Evolutionary conservation across 2,329 filamentous ascomycete genomes (phyloP), one percentile per base, ranked within the genome.

Genomic region (Fusarium xyrophilum): DNA sequence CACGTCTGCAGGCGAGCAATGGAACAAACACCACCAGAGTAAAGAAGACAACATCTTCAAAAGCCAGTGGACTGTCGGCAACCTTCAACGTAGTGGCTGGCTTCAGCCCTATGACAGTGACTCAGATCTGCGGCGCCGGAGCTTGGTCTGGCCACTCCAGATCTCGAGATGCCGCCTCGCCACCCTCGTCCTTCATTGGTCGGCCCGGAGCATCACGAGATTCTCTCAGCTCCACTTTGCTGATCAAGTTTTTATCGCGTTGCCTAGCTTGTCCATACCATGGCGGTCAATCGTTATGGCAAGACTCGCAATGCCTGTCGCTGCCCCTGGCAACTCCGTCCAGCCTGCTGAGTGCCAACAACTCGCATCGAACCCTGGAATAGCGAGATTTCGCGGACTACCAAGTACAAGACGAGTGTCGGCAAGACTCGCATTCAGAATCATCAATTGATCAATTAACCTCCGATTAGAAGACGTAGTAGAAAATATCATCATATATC

Each of bases 251-350:
- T 27, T 0, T 2, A 9, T 17, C 25, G 13, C 25, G 12, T 21
- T 14, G 0, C 6, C 2, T 4, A 4, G 12, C 8, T 25, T 4
- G 3, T 7, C 0, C 3, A 14, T 23, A 2, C n/a, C 30, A 5
- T 30, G 12, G 2, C 7, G 11, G 17, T 15, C 30, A 5, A 5
- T 19, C 4, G 25, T 14, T 17, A 7, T n/a, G 19, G 23, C n/a
- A 33, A 32, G 6, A 7, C 12, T n/a, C 2, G 10, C 7, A 15
- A 1, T 19, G 1, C 1, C 3, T 6, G 8, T 17, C 5, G 17
- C 6, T 13, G 6, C 12, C 13, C 9, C 15, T 7, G 5, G 10
- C 2, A 19, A 25, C 21, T 13, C 27, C 4, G 15, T 52, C 35
- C 11, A 23, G 3, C 12, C 9, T 3, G 19, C 19, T 25, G 19